Base-by-base conservation (phyloP, 179 eudicot genomes). In the Camellia oleifera region DNA sequence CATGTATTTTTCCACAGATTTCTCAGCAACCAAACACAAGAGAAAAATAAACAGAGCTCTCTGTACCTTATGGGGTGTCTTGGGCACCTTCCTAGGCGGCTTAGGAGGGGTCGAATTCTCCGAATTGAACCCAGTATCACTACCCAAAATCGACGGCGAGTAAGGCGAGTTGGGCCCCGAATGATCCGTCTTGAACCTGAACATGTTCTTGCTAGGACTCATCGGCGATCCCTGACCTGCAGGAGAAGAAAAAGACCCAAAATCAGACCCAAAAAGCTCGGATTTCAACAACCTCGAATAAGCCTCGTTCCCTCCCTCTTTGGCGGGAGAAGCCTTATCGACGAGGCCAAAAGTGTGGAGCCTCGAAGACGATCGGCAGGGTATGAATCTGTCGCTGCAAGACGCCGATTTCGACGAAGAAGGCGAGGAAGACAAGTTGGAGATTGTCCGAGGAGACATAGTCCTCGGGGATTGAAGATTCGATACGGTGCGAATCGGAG, bases 301-400 rank as follows among this genome's bases (percentile, higher is more conserved):
- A 10, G 88, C 95, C 83, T 95, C 99, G 82, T 82, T 90, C 17
- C 73, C 54, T 20, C 89, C 85, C 84, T 87, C 84, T 79, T 89
- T 72, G 57, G 84, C 82, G 78, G 93, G 92, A 20, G 93, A 79
- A 72, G 90, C 80, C 77, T 91, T 91, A 40, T 93, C 95, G 60
- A 89, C 83, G 18, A 96, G 78, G 67, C 97, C 98, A 71, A 94
- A 96, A 0, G 98, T 80, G 84, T 91, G 92, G 4, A 96, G 94
- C 81, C 99, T 88, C 1, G 98, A 96, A 4, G 97, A 87, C 13
- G 98, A 96, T 84, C 99, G 84, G 86, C 98, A 92, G 10, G 99
- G 99, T 57, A 96, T 96, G 78, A 96, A 96, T 77, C 99, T 81
- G 84, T 96, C 99, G 82, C 98, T 92, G 87, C 96, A 92, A 14